Evolutionary conservation across 2,329 filamentous ascomycete species (phyloP).

Genomic region (Esteya vermicola): DNA sequence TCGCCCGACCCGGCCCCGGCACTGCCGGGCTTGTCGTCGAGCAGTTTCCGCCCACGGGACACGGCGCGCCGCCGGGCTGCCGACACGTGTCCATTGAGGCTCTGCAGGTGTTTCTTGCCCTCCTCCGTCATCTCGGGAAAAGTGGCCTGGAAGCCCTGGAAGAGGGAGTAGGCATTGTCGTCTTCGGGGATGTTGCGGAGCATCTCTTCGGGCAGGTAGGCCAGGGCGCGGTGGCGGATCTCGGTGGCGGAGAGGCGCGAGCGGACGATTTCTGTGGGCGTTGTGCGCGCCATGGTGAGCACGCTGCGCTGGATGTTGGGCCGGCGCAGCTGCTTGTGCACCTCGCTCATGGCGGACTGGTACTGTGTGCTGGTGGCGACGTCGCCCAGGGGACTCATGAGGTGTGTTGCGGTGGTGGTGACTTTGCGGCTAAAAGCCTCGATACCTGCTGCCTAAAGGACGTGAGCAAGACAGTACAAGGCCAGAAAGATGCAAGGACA

Average conservation of each 20-base stretch:
- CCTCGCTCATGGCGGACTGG: conserved; percentile 72
- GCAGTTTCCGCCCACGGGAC: conserved; percentile 61
- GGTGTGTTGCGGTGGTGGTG: conserved; percentile 78
- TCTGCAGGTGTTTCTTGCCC: conserved; percentile 43
- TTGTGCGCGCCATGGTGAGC: conserved; percentile 80
- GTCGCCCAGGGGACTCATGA: conserved; percentile 58
- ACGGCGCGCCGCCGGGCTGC: conserved; percentile 48
- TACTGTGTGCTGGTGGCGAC: conserved; percentile 51
- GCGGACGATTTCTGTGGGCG: conserved; percentile 85
- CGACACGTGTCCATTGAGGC: conserved; percentile 13
- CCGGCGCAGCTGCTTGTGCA: conserved; percentile 76
- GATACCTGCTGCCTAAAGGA: conserved; percentile 62
- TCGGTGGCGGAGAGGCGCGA: conserved; percentile 81
- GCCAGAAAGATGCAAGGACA: too few species aligned
- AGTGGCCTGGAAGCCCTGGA: conserved; percentile 90
- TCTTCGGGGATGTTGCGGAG: conserved; percentile 78
- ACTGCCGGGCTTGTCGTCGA: conserved; percentile 46
- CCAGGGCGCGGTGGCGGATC: conserved; percentile 85
- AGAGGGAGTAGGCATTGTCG: conserved; percentile 77
- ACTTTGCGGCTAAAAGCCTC: conserved; percentile 93
- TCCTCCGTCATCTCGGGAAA: conserved; percentile 59
- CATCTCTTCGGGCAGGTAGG: conserved; percentile 80
- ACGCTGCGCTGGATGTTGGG: conserved; percentile 78
- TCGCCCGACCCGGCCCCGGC: conserved; percentile 23
- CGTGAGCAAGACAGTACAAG: neutral